Evolutionary conservation across 441 rosid species (phyloP).

Genomic region (Breynia disticha): DNA sequence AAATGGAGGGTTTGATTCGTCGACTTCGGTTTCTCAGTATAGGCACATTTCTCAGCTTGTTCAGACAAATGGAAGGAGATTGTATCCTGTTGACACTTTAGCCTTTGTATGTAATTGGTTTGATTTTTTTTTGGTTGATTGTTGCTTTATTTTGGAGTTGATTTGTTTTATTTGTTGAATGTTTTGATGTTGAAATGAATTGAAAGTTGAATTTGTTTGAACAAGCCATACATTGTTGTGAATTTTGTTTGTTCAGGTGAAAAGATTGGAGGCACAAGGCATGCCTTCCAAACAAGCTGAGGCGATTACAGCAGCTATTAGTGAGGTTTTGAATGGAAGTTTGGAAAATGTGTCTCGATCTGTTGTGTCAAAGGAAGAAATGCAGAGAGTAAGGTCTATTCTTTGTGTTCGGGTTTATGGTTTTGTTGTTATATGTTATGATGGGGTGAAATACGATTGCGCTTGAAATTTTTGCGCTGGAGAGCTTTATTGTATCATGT

Average conservation of each 20-base stretch:
- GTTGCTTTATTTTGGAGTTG: background rate
- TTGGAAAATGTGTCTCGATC: slow-evolving; percentile 77
- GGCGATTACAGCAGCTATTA: slow-evolving; percentile 78
- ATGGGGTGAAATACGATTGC: too few relatives aligned
- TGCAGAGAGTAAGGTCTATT: slow-evolving; percentile 52
- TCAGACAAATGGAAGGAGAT: slow-evolving; percentile 43
- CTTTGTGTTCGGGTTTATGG: background rate
- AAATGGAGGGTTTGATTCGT: slow-evolving; percentile 24
- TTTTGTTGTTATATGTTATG: too few relatives aligned
- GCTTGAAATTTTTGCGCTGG: too few relatives aligned
- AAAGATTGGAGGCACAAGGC: slow-evolving; percentile 73
- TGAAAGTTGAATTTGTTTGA: background rate
- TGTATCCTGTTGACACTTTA: slow-evolving; percentile 80
- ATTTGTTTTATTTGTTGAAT: background rate
- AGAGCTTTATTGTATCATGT: too few relatives aligned
- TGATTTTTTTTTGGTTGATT: background rate
- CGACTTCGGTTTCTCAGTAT: background rate
- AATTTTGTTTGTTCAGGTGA: slow-evolving; percentile 35
- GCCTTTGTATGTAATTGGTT: slow-evolving; percentile 46
- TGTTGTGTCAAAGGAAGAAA: slow-evolving; percentile 71
- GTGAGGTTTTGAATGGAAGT: slow-evolving; percentile 72
- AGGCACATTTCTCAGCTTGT: slow-evolving; percentile 54
- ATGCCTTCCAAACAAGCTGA: slow-evolving; percentile 87
- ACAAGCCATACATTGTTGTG: background rate
- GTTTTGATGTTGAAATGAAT: background rate